A percentile compares a stretch with the other conserved stretches of the same genome.
Conservation (phyloP, 805 yeast species). For the Kodamaea kaohsiungensis region DNA sequence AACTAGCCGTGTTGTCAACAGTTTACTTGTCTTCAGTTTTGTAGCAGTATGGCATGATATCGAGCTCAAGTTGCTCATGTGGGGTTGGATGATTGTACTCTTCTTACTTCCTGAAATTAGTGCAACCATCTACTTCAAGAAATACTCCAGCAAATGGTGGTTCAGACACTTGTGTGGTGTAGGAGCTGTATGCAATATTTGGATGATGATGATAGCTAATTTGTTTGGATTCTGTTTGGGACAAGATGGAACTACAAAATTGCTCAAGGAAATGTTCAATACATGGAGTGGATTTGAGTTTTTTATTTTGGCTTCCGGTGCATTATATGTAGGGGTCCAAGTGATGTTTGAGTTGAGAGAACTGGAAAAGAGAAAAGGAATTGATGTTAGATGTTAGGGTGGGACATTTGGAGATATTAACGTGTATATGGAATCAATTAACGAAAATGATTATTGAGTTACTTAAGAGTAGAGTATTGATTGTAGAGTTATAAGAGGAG, state of each 20-base stretch:
- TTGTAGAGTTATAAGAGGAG: too few species aligned
- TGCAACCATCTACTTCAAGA: constrained; percentile 49
- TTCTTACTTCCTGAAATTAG: constrained; percentile 84
- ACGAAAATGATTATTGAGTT: too few species aligned
- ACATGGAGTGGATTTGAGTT: constrained; percentile 71
- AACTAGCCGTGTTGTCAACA: constrained; percentile 59
- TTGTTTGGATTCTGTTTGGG: constrained; percentile 94
- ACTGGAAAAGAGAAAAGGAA: constrained; percentile 78
- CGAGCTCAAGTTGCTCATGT: constrained; percentile 75
- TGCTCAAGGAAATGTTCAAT: constrained; percentile 68
- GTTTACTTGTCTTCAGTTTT: constrained; percentile 85
- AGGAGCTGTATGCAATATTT: constrained; percentile 87
- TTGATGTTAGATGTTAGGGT: constrained; percentile 74
- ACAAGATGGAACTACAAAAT: constrained; percentile 71
- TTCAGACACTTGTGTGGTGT: constrained; percentile 79
- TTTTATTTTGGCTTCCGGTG: constrained; percentile 57
- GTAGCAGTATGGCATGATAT: constrained; percentile 99
- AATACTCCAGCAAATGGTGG: constrained; percentile 55
- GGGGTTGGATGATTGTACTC: constrained; percentile 96
- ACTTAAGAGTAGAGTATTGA: too few species aligned
- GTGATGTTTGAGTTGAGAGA: constrained; percentile 94
- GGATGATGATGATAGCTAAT: constrained; percentile 98
- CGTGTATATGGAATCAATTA: neutral
- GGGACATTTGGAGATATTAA: neutral
- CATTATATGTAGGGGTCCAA: constrained; percentile 82